phyloP scores from a whole-genome alignment of 495 filamentous ascomycete genomes.

The Cercophora samala region DNA sequence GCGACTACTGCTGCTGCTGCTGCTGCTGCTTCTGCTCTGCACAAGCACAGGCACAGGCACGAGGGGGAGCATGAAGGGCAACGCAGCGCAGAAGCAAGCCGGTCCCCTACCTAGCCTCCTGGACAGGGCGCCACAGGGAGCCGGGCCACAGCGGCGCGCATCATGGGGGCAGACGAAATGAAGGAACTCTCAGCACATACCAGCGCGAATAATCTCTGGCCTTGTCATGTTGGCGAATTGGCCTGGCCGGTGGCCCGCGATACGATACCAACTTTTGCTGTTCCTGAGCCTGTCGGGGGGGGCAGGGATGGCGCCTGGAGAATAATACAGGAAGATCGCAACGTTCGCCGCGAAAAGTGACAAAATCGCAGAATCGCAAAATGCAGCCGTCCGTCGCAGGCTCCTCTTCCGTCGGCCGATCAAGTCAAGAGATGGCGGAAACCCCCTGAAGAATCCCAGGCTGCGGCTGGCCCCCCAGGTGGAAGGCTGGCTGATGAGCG shows the following conservation, averaged over 20 bases:
- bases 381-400: conserved; percentile 8
- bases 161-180: conserved; percentile 23
- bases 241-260: conserved; percentile 19
- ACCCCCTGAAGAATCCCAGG: conserved; percentile 22
- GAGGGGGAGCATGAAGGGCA: conserved; percentile 7
- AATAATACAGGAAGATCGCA: neutral
- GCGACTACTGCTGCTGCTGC: neutral
- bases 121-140: conserved; percentile 26
- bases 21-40: conserved; percentile 10
- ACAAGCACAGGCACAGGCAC: conserved; percentile 17
- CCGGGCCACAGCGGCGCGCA: conserved; percentile 25
- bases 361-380: conserved; percentile 4
- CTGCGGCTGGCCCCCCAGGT: conserved; percentile 19
- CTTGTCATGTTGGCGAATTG: conserved; percentile 58
- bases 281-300: conserved; percentile 5
- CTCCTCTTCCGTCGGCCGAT: conserved; percentile 1
- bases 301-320: neutral
- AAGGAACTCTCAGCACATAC: conserved; percentile 45
- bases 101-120: conserved; percentile 1
- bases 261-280: conserved; percentile 13
- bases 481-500: neutral
- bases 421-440: conserved; percentile 1
- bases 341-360: neutral
- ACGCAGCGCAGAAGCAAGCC: conserved; percentile 3
- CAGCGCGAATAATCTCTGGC: conserved; percentile 74